Conservation (phyloP, 2,329 filamentous ascomycete species). For the Claviceps sp. region DNA sequence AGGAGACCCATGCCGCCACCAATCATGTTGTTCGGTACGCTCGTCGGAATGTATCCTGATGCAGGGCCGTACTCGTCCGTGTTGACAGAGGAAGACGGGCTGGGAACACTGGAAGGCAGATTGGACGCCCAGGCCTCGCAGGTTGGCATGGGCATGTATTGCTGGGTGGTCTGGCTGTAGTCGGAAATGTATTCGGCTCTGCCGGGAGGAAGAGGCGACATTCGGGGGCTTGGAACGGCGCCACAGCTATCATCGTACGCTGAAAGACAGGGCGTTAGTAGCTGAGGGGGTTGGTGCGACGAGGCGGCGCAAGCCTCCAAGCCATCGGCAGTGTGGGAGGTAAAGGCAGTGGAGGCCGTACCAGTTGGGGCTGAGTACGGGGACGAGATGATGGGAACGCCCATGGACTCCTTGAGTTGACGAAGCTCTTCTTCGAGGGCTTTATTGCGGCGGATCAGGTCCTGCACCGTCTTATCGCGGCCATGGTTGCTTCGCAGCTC, state of each 20-base stretch:
- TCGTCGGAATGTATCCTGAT: conserved; percentile 33
- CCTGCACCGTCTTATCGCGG: conserved; percentile 37
- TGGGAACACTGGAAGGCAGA: conserved; percentile 35
- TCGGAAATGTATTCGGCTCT: conserved; percentile 30
- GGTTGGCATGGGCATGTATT: conserved; percentile 25
- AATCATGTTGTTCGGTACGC: conserved; percentile 31
- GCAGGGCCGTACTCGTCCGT: conserved; percentile 31
- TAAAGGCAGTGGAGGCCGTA: conserved; percentile 15
- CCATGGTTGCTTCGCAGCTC: conserved; percentile 46
- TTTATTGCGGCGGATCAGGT: conserved; percentile 37
- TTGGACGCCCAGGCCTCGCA: conserved; percentile 33
- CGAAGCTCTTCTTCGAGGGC: conserved; percentile 39
- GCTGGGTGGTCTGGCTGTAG: conserved; percentile 20
- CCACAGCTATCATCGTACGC: conserved; percentile 27
- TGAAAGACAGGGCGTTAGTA: conserved; percentile 14
- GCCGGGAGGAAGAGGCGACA: conserved; percentile 29
- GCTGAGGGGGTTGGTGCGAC: conserved; percentile 1
- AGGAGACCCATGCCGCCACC: conserved; percentile 9
- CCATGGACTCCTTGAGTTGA: conserved; percentile 31
- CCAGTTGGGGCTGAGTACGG: conserved; percentile 27
- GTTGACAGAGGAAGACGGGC: conserved; percentile 35
- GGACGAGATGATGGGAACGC: conserved; percentile 26
- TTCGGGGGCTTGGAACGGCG: conserved; percentile 28
- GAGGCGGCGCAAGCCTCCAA: conserved; percentile 2
- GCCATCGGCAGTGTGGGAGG: conserved; percentile 5